phyloP scores from a whole-genome alignment of 2,329 filamentous ascomycete species.

The Alternaria novae-zelandiae region DNA sequence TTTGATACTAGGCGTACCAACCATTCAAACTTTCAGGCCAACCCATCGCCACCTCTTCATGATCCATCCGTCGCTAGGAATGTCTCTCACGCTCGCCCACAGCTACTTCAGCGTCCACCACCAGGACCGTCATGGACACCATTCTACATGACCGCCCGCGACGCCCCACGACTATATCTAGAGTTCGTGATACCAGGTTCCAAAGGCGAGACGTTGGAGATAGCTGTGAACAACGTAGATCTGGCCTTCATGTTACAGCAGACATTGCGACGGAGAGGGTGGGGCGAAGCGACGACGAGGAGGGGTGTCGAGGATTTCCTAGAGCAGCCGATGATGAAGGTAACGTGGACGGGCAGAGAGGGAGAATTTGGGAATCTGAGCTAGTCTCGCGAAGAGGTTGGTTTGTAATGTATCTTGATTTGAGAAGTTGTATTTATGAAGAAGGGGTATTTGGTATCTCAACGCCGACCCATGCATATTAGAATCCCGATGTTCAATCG shows the following conservation, averaged over 20 bases:
- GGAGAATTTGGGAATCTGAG: background rate
- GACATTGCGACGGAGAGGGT: background rate
- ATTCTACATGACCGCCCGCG: conserved; percentile 1
- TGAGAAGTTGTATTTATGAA: background rate
- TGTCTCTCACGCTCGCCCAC: background rate
- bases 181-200: conserved; percentile 5
- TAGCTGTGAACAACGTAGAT: conserved; percentile 1
- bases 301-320: background rate
- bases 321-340: conserved; percentile 1
- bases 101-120: background rate
- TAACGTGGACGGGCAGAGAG: background rate
- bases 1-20: background rate
- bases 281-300: background rate
- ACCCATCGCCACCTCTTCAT: background rate
- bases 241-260: conserved; percentile 8
- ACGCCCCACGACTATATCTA: background rate
- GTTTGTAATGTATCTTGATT: background rate
- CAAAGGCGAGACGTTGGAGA: conserved; percentile 2
- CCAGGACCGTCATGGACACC: background rate
- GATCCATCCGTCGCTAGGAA: background rate
- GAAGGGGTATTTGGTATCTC: background rate
- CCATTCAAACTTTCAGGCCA: background rate
- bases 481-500: background rate
- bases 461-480: background rate
- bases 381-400: background rate